Base-by-base conservation (phyloP, 2,329 filamentous ascomycete genomes). In the Colletotrichum tanaceti region DNA sequence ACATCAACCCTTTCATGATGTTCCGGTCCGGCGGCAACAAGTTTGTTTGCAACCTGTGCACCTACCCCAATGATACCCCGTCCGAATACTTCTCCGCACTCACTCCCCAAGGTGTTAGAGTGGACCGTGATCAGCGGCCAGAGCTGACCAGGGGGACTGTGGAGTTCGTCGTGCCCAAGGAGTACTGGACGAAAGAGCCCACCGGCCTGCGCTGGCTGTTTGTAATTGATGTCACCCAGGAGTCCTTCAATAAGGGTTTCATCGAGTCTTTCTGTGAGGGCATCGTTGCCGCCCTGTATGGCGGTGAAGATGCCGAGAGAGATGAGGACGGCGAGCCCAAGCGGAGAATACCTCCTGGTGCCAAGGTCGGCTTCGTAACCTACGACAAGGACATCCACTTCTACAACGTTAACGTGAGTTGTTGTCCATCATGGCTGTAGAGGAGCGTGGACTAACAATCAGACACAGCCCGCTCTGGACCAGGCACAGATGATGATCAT, bases 1-100 rank as follows among this genome's bases (percentile, higher is more conserved):
- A 99, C 81, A 97, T 99, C 82, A 99, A 99, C 77, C 96, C 96
- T 1, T 99, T 99, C 78, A 98, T 99, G 96, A 92, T 94, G 77
- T 99, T 99, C 85, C 89, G 92, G 68, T 91, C 92, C 18, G 95
- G 95, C 44, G 96, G 96, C 65, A 97, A 95, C 82, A 97, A 97
- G 78, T 97, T 97, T 78, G 93, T 97, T 60, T 99, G 96, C 83
- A 99, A 99, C 77, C 93, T 99, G 81, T 99, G 96, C 82, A 96
- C 92, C 24, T 97, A 98, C 78, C 94, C 96, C 58, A 99, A 98
- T 77, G 96, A 99, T 76, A 97, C 97, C 0, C 85, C 93, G 0
- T 82, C 92, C 1, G 95, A 98, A 77, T 99, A 99, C 80, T 99
- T 97, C 78, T 92, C 93, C 63, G 94, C 96, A 20, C 93, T 93